Conservation (phyloP, 75 land plant species). For the Ceratopteris richardii region DNA sequence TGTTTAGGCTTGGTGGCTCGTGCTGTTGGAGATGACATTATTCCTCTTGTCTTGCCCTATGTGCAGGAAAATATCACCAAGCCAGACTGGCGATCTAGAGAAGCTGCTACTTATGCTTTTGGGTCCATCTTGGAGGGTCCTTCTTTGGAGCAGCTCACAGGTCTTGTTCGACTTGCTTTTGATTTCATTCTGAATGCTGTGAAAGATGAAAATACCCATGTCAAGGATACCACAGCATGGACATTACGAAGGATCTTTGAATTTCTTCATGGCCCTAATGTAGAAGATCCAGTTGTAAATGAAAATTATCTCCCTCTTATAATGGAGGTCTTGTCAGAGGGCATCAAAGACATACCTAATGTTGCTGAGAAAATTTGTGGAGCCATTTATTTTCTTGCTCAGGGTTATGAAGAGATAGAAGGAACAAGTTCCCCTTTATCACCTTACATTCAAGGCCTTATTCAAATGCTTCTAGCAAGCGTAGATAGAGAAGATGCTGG, state of each 20-base stretch:
- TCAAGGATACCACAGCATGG: constrained; percentile 88
- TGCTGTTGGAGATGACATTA: constrained; percentile 89
- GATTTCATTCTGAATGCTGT: constrained; percentile 61
- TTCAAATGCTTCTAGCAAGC: constrained; percentile 59
- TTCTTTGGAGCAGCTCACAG: constrained; percentile 44
- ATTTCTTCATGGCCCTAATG: constrained; percentile 61
- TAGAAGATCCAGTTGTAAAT: constrained; percentile 58
- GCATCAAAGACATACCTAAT: constrained; percentile 87
- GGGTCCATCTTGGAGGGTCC: constrained; percentile 80
- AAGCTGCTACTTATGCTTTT: constrained; percentile 94
- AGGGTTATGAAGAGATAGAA: constrained; percentile 72
- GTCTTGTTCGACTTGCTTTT: constrained; percentile 44
- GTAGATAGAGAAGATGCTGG: constrained; percentile 80
- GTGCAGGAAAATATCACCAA: constrained; percentile 71
- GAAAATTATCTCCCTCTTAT: constrained; percentile 56
- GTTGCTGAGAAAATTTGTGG: constrained; percentile 96
- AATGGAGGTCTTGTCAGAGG: constrained; percentile 52
- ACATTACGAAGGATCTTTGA: constrained; percentile 79
- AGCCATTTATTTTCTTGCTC: constrained; percentile 84
- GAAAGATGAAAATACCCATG: constrained; percentile 60
- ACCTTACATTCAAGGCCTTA: constrained; percentile 68
- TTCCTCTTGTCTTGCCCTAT: constrained; percentile 89
- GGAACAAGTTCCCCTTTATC: constrained; percentile 50
- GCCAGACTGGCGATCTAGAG: constrained; percentile 82
- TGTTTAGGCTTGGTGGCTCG: constrained; percentile 89